A percentile compares a stretch with the other conserved stretches of the same genome.
phyloP scores from a whole-genome alignment of 129 eudicot species.

The Rutidosis leptorrhynchoides region DNA sequence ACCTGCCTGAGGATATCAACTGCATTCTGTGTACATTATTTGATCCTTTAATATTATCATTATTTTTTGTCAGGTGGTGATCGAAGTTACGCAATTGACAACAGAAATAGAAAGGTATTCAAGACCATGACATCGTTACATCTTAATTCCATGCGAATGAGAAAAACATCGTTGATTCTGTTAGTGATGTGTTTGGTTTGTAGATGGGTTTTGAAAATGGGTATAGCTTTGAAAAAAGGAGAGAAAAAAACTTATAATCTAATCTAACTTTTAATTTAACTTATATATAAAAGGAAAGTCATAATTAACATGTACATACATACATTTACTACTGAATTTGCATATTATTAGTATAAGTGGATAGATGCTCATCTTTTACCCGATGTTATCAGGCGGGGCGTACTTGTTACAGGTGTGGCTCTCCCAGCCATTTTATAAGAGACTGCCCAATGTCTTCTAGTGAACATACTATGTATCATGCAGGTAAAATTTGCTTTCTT shows the following conservation, averaged over 20 bases:
- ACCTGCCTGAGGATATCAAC: conserved; percentile 14
- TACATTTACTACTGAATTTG: background rate
- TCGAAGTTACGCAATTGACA: conserved; percentile 37
- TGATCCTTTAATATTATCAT: conserved; percentile 11
- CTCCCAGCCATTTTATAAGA: conserved; percentile 80
- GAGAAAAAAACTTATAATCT: too few species aligned
- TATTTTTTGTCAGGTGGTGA: conserved; percentile 43
- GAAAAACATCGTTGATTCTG: background rate
- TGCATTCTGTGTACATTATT: background rate
- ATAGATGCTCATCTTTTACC: conserved; percentile 11
- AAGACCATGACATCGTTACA: background rate
- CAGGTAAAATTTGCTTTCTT: conserved; percentile 38
- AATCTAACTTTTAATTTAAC: too few species aligned
- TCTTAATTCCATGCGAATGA: background rate
- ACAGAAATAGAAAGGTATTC: conserved; percentile 52
- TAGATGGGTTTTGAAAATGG: background rate
- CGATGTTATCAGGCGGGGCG: conserved; percentile 51
- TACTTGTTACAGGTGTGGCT: conserved; percentile 79
- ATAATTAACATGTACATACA: background rate
- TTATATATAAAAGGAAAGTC: too few species aligned
- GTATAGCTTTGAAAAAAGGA: background rate
- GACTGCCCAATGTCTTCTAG: conserved; percentile 60
- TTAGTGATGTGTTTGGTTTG: background rate
- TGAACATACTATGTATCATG: conserved; percentile 39
- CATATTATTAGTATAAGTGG: background rate